These are phyloP conservation scores for Fomitopsis palustris DNA, from an alignment of 1,284 basidiomycete genomes.

Conservation along the genomic window DNA sequence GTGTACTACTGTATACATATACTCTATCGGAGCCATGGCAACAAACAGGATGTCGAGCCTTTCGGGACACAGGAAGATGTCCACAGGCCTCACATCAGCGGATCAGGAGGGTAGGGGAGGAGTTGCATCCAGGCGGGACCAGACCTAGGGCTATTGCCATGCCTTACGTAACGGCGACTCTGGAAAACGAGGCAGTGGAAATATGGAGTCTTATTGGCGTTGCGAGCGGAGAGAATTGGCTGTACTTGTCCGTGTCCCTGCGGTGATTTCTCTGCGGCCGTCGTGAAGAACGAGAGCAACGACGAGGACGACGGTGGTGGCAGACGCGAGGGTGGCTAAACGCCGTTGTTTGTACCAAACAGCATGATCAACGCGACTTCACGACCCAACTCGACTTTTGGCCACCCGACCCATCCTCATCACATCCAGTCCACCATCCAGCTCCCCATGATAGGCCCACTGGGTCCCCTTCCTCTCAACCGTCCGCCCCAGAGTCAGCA, in stretches of 20 bases:
- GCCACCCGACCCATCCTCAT: slow-evolving; percentile 25
- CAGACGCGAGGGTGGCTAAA: slow-evolving; percentile 1
- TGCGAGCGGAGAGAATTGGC: not conserved
- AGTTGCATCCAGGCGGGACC: not conserved
- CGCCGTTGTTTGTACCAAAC: slow-evolving; percentile 24
- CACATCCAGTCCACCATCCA: slow-evolving; percentile 37
- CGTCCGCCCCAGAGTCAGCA: slow-evolving; percentile 38
- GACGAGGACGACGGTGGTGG: not conserved
- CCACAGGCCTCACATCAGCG: not conserved
- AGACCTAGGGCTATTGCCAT: not conserved
- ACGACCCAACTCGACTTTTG: slow-evolving; percentile 24
- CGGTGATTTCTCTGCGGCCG: not conserved
- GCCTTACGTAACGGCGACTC: slow-evolving; percentile 20
- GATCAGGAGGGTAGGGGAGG: not conserved
- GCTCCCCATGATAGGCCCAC: slow-evolving; percentile 66
- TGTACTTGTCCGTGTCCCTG: not conserved
- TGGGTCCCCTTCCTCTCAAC: slow-evolving; percentile 39
- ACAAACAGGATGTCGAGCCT: no score
- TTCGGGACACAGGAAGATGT: not conserved
- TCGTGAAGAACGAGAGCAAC: slow-evolving; percentile 3
- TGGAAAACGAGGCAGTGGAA: slow-evolving; percentile 19
- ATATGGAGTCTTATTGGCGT: slow-evolving; percentile 1
- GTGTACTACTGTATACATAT: no score
- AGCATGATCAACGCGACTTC: slow-evolving; percentile 27
- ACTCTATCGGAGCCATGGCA: no score